A percentile compares a stretch with the other conserved stretches of the same genome.
Conservation (phyloP, 257 asterid genomes). For the Primulina tabacum region DNA sequence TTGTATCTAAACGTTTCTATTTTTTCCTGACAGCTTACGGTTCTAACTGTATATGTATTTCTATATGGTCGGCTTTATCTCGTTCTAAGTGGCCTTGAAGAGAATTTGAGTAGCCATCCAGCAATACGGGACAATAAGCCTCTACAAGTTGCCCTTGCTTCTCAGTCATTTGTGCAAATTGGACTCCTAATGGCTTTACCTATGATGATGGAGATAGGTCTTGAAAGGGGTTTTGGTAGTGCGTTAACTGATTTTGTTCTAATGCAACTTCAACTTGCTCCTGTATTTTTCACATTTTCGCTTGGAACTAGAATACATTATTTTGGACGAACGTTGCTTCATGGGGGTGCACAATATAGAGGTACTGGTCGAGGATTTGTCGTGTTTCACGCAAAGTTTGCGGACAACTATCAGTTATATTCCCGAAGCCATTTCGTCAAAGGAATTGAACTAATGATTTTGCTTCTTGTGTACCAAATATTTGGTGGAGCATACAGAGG, state of each 20-base stretch:
- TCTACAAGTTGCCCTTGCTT: slow-evolving; percentile 97
- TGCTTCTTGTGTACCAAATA: slow-evolving; percentile 85
- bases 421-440: slow-evolving; percentile 89
- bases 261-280: slow-evolving; percentile 92
- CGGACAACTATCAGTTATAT: slow-evolving; percentile 79
- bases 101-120: slow-evolving; percentile 57
- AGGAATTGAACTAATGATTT: slow-evolving; percentile 82
- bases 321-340: slow-evolving; percentile 85
- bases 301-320: slow-evolving; percentile 92
- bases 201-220: slow-evolving; percentile 99
- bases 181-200: slow-evolving; percentile 94
- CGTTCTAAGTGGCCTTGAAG: slow-evolving; percentile 88
- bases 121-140: slow-evolving; percentile 86
- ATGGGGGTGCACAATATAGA: slow-evolving; percentile 89
- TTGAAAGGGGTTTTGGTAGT: slow-evolving; percentile 79
- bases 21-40: slow-evolving; percentile 65
- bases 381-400: slow-evolving; percentile 89
- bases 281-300: slow-evolving; percentile 89
- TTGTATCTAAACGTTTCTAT: slow-evolving; percentile 21
- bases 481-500: slow-evolving; percentile 69
- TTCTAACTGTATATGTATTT: slow-evolving; percentile 75
- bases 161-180: slow-evolving; percentile 89
- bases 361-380: slow-evolving; percentile 97
- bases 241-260: slow-evolving; percentile 83
- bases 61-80: slow-evolving; percentile 94